Evolutionary conservation across 441 rosid species (phyloP).

Genomic region (Macaranga tanarius): DNA sequence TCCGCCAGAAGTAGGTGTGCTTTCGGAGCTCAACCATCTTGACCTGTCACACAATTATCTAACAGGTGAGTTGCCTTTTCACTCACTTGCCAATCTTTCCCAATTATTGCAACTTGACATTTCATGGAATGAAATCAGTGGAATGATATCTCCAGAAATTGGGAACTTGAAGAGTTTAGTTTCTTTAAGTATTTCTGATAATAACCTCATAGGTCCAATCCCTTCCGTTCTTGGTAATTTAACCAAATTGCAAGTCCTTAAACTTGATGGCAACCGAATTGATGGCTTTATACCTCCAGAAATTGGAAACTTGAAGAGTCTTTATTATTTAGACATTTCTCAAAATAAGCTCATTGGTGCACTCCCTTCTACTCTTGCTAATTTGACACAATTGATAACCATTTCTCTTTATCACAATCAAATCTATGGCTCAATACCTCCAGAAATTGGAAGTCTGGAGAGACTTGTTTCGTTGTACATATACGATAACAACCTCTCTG

Average conservation of each 20-base stretch:
- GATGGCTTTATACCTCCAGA: neutral
- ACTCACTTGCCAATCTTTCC: conserved; percentile 1
- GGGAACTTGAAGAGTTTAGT: neutral
- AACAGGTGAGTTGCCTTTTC: conserved; percentile 12
- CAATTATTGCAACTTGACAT: conserved; percentile 21
- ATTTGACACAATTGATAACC: no score
- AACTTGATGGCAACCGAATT: neutral
- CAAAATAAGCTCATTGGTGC: no score
- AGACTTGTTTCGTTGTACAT: no score
- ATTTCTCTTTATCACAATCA: no score
- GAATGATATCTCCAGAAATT: neutral
- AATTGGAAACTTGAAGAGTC: neutral
- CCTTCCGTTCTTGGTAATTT: neutral
- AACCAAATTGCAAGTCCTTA: neutral
- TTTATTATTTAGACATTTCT: neutral
- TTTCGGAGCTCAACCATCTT: conserved; percentile 6
- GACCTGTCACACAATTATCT: conserved; percentile 12
- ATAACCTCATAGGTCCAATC: neutral
- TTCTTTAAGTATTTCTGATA: neutral
- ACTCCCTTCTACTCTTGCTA: no score
- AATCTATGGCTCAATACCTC: no score
- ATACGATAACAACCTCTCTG: no score
- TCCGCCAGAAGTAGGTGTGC: neutral
- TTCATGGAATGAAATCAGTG: conserved; percentile 22
- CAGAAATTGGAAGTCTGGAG: no score